Evolutionary conservation across 2,329 filamentous ascomycete species (phyloP).

Genomic region (Dactylellina sp.): DNA sequence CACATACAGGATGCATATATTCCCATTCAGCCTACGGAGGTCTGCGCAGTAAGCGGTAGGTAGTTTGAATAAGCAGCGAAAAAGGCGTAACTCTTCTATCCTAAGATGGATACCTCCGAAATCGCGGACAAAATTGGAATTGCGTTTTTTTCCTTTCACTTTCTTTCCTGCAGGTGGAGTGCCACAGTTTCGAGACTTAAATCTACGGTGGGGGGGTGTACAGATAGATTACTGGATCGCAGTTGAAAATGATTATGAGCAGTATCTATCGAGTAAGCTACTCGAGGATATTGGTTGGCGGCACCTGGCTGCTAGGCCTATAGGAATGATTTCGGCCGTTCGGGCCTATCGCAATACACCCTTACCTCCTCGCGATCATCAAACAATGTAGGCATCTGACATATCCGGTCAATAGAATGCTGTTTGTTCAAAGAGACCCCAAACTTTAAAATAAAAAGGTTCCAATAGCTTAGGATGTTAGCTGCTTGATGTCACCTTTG

Average conservation of each 20-base stretch:
- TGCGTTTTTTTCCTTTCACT: too few relatives aligned
- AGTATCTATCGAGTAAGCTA: not conserved
- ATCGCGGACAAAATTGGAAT: too few relatives aligned
- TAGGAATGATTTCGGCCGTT: slow-evolving; percentile 8
- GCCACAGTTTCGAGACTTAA: too few relatives aligned
- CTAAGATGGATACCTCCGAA: too few relatives aligned
- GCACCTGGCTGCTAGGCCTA: not conserved
- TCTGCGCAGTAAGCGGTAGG: not conserved
- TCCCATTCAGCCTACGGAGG: slow-evolving; percentile 44
- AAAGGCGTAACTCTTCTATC: not conserved
- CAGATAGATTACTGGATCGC: too few relatives aligned
- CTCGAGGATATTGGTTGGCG: not conserved
- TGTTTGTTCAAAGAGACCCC: not conserved
- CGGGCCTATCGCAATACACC: slow-evolving; percentile 19
- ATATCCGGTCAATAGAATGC: slow-evolving; percentile 1
- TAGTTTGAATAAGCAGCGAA: not conserved
- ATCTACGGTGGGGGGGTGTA: too few relatives aligned
- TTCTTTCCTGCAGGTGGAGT: too few relatives aligned
- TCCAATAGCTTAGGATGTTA: not conserved
- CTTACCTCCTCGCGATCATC: slow-evolving; percentile 9
- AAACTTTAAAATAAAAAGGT: too few relatives aligned
- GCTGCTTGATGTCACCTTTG: too few relatives aligned
- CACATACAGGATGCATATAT: slow-evolving; percentile 41
- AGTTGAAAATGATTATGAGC: too few relatives aligned
- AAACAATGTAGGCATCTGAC: slow-evolving; percentile 33